Evolutionary conservation across 2,329 filamentous ascomycete species (phyloP), one percentile per base, ranked within the genome.

Genomic region (Arachnomyces sp.): DNA sequence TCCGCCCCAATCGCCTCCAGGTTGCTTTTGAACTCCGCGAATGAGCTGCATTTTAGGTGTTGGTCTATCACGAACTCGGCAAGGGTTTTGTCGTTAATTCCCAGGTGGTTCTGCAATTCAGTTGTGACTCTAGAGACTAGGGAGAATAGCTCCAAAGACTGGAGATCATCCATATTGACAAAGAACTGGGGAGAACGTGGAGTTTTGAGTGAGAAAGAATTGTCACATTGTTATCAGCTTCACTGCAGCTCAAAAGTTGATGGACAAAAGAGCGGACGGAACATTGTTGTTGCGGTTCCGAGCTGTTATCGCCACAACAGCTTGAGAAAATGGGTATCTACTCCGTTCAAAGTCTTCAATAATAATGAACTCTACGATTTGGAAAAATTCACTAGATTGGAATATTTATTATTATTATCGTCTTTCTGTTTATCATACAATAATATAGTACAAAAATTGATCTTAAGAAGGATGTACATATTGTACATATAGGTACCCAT

Each of bases 41-140:
- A 71, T 18, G 75, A 75, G 38, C 72, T 74, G 68, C 80, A 84
- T 74, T 89, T 78, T 60, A 83, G 66, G 54, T 94, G 86, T 60
- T 95, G 84, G 46, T 85, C 85, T 57, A 98, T 95, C 55, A 98
- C 80, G 59, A 95, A 98, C 65, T 98, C 92, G 52, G 92, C 89
- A 17, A 98, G 79, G 4, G 87, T 95, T 66, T 94, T 95, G 67
- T 98, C 89, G 60, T 78, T 84, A 53, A 95, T 80, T 41, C 89
- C 87, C 44, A 96, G 67, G 66, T 98, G 86, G 58, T 98, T 98
- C 55, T 94, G 84, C 39, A 98, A 74, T 65, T 98, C 92, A 13
- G 85, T 90, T 11, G 88, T 88, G 53, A 98, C 87, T 63, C 90
- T 95, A 37, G 87, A 92, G 42, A 96, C 88, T 56, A 98, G 81